These are phyloP conservation scores for Lojkania enalia DNA, from an alignment of 2,329 filamentous ascomycete genomes.

Conservation along the genomic window DNA sequence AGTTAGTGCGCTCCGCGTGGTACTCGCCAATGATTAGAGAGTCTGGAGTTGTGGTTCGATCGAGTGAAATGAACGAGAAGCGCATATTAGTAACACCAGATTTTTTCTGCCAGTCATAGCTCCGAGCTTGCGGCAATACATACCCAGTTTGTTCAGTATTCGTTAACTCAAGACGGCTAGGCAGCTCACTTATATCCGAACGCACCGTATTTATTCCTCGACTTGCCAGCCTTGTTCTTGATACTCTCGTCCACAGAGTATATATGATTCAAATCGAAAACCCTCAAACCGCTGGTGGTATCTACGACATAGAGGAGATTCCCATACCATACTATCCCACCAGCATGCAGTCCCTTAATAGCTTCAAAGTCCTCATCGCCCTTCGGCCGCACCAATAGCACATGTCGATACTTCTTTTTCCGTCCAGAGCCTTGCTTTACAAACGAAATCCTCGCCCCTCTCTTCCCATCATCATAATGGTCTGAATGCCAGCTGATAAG, in stretches of 20 bases:
- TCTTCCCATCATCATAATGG: conserved; percentile 16
- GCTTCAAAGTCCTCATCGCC: conserved; percentile 14
- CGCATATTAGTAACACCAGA: conserved; percentile 13
- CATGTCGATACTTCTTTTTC: conserved; percentile 17
- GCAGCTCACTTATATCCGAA: conserved; percentile 16
- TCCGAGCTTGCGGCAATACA: conserved; percentile 15
- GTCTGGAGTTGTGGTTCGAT: conserved; percentile 17
- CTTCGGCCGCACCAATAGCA: conserved; percentile 15
- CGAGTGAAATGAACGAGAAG: conserved; percentile 15
- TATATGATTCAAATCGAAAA: conserved; percentile 16
- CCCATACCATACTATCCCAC: conserved; percentile 17
- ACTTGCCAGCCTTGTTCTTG: conserved; percentile 11
- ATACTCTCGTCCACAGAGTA: conserved; percentile 13
- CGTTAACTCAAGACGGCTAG: not conserved
- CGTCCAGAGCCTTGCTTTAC: conserved; percentile 10
- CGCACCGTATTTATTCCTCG: conserved; percentile 11
- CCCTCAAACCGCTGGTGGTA: conserved; percentile 12
- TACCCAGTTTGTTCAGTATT: conserved; percentile 9
- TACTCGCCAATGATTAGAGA: conserved; percentile 17
- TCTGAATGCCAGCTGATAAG: conserved; percentile 20
- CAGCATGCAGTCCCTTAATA: conserved; percentile 15
- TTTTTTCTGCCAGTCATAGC: conserved; percentile 15
- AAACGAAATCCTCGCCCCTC: conserved; percentile 17
- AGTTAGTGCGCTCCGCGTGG: conserved; percentile 14
- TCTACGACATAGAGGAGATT: conserved; percentile 18